Percentiles rank a stretch among this genome's conserved stretches.
These are phyloP conservation scores for Jatropha podagrica DNA, from an alignment of 441 rosid species.

Conservation along the genomic window DNA sequence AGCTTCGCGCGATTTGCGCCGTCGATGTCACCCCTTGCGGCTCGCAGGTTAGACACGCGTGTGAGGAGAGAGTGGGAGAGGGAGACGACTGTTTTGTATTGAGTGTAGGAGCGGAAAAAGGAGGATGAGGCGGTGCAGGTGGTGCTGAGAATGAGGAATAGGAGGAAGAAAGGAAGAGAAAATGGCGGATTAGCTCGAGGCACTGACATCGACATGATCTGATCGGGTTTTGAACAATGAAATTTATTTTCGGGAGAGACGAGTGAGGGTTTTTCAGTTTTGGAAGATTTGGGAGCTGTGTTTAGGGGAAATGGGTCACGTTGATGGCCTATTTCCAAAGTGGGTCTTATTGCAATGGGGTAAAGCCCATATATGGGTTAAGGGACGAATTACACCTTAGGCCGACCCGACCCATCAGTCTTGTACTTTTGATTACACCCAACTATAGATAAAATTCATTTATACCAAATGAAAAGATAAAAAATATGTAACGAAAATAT, in stretches of 20 bases:
- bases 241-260: background rate
- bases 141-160: constrained; percentile 37
- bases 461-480: too few species aligned
- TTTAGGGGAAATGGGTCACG: background rate
- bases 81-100: constrained; percentile 47
- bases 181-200: background rate
- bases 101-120: constrained; percentile 34
- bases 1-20: constrained; percentile 59
- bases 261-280: background rate
- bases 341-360: background rate
- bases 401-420: too few species aligned
- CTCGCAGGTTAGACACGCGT: constrained; percentile 71
- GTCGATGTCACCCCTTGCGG: constrained; percentile 57
- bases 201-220: background rate
- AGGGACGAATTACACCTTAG: too few species aligned
- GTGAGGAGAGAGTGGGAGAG: constrained; percentile 60
- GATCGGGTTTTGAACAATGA: background rate
- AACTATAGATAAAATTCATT: too few species aligned
- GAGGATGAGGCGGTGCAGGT: constrained; percentile 21
- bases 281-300: background rate
- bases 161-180: constrained; percentile 7
- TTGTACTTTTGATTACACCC: too few species aligned
- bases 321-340: constrained; percentile 1
- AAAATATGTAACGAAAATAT: too few species aligned
- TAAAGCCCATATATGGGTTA: too few species aligned